Evolutionary conservation across 2,329 filamentous ascomycete genomes (phyloP), one percentile per base, ranked within the genome.

Genomic region (Claviceps arundinis): DNA sequence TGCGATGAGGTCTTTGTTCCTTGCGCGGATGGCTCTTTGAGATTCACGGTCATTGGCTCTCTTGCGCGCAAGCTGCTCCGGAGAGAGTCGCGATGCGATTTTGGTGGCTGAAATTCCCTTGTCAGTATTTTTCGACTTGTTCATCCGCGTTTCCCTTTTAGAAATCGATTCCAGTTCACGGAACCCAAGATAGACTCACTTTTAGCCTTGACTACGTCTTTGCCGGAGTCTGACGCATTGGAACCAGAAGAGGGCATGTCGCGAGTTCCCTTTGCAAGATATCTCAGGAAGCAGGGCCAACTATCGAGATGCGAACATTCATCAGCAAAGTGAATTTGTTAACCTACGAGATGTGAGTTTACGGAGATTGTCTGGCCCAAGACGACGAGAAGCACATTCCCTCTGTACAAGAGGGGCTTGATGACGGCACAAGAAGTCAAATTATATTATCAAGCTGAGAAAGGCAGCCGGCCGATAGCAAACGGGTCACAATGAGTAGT

Each of bases 21-120:
- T 48, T 11, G 46, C 46, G 11, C 51, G 46, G 40, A 52, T 52
- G 11, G 30, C 46, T 38, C 51, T 48, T 41, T 52, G 51, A 1
- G 40, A 52, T 19, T 49, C 46, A 24, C 51, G 47, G 19, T 52
- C 47, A 34, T 52, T 52, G 41, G 51, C 51, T 40, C 51, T 44
- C 34, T 52, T 52, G 17, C 51, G 51, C 3, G 45, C 51, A 22
- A 52, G 51, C 30, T 52, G 46, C 3, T 42, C 41, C 7, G 51
- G 38, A 47, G 37, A 48, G 5, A 52, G 30, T 17, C 34, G 40
- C 8, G 50, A 52, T 13, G 37, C 37, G 6, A 14, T 16, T 45
- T 42, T 48, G 3, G 45, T 16, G 13, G 47, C 47, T 48, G 11
- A 4, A n/a, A 19, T 34, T 26, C 34, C 7, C 40, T 8, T 42